phyloP scores from a whole-genome alignment of 768 basidiomycete species.

The Calocybe cyanea region DNA sequence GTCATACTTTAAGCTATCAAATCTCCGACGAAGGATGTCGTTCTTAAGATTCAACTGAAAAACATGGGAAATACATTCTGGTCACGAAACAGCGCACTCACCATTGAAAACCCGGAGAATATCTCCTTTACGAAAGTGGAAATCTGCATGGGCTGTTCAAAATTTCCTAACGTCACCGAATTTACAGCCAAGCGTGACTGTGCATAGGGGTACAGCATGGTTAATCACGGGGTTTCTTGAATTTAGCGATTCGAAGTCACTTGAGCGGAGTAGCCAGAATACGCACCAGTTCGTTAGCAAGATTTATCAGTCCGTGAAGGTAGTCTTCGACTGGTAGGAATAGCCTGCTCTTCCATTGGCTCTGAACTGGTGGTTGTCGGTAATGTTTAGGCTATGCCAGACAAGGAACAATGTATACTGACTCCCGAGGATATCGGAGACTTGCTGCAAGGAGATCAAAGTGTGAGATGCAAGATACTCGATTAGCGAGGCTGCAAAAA shows the following conservation, averaged over 20 bases:
- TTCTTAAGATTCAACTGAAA: constrained; percentile 78
- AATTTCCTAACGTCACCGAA: constrained; percentile 78
- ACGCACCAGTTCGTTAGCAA: constrained; percentile 78
- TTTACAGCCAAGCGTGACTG: constrained; percentile 81
- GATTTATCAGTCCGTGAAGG: constrained; percentile 70
- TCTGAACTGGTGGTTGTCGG: constrained; percentile 56
- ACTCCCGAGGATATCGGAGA: constrained; percentile 64
- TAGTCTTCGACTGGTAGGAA: constrained; percentile 72
- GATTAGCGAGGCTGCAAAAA: constrained; percentile 63
- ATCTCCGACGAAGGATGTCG: constrained; percentile 67
- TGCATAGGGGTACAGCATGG: not conserved
- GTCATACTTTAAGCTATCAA: constrained; percentile 82
- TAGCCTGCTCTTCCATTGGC: constrained; percentile 67
- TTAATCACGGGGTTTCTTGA: no score
- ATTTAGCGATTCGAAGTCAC: no score
- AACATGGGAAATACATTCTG: constrained; percentile 1
- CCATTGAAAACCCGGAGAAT: constrained; percentile 84
- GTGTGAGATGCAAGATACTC: constrained; percentile 59
- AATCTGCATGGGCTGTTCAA: constrained; percentile 74
- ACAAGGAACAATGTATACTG: constrained; percentile 25
- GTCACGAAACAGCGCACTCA: constrained; percentile 21
- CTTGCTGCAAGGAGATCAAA: constrained; percentile 53
- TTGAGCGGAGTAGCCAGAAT: not conserved
- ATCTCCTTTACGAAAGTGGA: constrained; percentile 78
- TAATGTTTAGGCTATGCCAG: not conserved